Conservation (phyloP, 2,329 filamentous ascomycete genomes). For the Scedosporium boydii region DNA sequence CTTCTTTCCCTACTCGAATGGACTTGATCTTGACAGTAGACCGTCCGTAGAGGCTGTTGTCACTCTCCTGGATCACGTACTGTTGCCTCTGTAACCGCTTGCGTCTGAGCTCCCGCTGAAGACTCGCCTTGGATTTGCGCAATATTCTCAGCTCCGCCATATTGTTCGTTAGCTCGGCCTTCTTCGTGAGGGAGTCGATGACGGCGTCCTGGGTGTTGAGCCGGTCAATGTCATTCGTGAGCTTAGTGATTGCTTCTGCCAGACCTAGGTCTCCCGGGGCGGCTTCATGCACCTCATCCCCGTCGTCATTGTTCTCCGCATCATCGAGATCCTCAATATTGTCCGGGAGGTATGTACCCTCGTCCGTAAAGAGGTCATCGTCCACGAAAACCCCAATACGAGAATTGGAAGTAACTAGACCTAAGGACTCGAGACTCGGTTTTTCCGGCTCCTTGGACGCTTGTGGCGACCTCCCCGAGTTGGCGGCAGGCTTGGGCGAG, state of each 20-base stretch:
- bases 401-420: constrained; percentile 78
- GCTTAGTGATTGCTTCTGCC: constrained; percentile 79
- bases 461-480: neutral
- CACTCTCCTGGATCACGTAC: constrained; percentile 94
- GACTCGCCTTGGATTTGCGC: constrained; percentile 84
- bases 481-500: constrained; percentile 46
- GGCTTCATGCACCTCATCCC: constrained; percentile 85
- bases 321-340: constrained; percentile 67
- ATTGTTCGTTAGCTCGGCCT: constrained; percentile 96
- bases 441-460: constrained; percentile 46
- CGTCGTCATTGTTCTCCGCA: constrained; percentile 45
- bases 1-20: constrained; percentile 83
- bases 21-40: constrained; percentile 85
- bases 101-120: constrained; percentile 82
- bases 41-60: constrained; percentile 91
- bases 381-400: constrained; percentile 89
- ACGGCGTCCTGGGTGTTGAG: constrained; percentile 81
- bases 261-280: constrained; percentile 89
- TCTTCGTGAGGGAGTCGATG: constrained; percentile 81
- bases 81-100: constrained; percentile 96
- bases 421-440: constrained; percentile 83
- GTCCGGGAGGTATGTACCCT: constrained; percentile 75
- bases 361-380: constrained; percentile 86
- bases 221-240: constrained; percentile 88
- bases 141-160: constrained; percentile 86